Conservation (phyloP, 1,139 yeast species). For the Meyerozyma smithsonii region DNA sequence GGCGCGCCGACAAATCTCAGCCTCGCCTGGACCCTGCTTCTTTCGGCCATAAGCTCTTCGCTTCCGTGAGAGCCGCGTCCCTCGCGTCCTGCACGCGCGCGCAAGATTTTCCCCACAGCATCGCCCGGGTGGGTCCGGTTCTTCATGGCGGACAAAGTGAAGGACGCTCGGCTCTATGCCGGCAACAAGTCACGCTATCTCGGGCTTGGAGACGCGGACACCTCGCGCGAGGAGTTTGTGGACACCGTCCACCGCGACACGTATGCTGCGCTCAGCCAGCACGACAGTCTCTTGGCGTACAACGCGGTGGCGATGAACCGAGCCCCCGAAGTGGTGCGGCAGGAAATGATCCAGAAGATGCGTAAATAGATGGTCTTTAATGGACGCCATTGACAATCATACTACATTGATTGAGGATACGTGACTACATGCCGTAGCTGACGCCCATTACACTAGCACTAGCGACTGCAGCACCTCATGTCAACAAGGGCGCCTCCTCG, state of each 20-base stretch:
- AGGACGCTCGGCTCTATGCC: constrained; percentile 60
- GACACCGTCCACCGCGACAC: constrained; percentile 71
- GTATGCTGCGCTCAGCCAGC: constrained; percentile 64
- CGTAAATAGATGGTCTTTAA: too few relatives aligned
- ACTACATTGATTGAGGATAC: too few relatives aligned
- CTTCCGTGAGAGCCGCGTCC: too few relatives aligned
- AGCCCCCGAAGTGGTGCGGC: constrained; percentile 45
- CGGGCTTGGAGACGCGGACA: constrained; percentile 71
- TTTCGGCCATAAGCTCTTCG: too few relatives aligned
- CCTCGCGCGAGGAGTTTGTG: constrained; percentile 45
- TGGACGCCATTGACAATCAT: too few relatives aligned
- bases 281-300: constrained; percentile 61
- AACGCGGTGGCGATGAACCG: constrained; percentile 59
- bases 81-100: neutral
- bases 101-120: neutral
- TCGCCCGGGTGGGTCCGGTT: neutral
- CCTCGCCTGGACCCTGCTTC: too few relatives aligned
- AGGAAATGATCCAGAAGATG: constrained; percentile 59
- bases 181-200: constrained; percentile 58
- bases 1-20: too few relatives aligned
- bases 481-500: constrained; percentile 9
- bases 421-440: too few relatives aligned
- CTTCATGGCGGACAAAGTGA: constrained; percentile 60
- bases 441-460: too few relatives aligned
- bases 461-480: neutral